Evolutionary conservation across 1,284 basidiomycete species (phyloP).

Genomic region (Neolentinus lepideus): DNA sequence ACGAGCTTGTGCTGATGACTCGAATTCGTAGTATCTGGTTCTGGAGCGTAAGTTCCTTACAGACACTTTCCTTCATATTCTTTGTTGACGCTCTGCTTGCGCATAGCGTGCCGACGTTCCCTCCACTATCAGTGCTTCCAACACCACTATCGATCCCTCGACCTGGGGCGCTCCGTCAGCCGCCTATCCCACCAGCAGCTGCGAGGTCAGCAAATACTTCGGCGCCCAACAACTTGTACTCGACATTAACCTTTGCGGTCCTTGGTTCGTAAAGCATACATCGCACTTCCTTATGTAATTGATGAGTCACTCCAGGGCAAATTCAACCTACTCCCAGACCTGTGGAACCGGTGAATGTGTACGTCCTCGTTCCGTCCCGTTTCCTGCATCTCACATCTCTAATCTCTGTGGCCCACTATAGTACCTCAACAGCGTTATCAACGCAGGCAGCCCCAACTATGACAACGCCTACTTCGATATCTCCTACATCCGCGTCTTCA

Average conservation of each 20-base stretch:
- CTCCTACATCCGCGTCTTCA: neutral
- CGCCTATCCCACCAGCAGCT: conserved; percentile 39
- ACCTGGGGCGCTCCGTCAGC: conserved; percentile 57
- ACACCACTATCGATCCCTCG: conserved; percentile 35
- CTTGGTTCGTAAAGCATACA: conserved; percentile 29
- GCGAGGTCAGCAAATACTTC: conserved; percentile 45
- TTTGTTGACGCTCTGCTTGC: conserved; percentile 4
- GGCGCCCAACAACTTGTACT: conserved; percentile 44
- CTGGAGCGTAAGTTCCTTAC: conserved; percentile 38
- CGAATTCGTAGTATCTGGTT: conserved; percentile 50
- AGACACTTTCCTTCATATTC: neutral
- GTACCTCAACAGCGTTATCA: conserved; percentile 44
- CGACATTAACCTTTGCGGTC: conserved; percentile 52
- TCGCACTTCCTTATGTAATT: neutral
- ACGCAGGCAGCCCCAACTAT: conserved; percentile 49
- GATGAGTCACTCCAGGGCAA: neutral
- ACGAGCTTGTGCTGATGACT: neutral
- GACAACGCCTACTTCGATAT: conserved; percentile 30
- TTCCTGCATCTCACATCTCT: conserved; percentile 9
- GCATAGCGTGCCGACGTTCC: conserved; percentile 33
- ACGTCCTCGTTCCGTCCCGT: neutral
- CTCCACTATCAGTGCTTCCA: conserved; percentile 27
- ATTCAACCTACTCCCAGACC: neutral
- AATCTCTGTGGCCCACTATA: neutral
- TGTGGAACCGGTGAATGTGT: neutral